A percentile compares a stretch with the other conserved stretches of the same genome.
Conservation (phyloP, 495 filamentous ascomycete genomes). For the Evernia prunastri region DNA sequence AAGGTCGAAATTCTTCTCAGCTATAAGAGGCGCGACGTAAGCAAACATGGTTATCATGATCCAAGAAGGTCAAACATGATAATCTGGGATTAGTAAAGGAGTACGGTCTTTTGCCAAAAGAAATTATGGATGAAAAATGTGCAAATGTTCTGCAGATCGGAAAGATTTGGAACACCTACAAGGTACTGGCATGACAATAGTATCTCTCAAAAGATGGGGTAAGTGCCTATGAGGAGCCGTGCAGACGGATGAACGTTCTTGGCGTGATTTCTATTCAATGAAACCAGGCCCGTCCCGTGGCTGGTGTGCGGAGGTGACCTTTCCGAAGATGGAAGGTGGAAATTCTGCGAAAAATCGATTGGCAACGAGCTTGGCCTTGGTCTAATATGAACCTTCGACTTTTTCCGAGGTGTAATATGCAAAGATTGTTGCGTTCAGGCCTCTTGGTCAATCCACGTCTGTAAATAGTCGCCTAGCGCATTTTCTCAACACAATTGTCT, state of each 20-base stretch:
- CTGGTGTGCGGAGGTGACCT: background rate
- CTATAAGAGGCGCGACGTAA: constrained; percentile 17
- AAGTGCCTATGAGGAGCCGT: background rate
- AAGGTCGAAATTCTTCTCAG: constrained; percentile 23
- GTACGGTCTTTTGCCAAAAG: background rate
- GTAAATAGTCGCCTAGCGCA: too few relatives aligned
- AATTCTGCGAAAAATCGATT: background rate
- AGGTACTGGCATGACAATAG: constrained; percentile 28
- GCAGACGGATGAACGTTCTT: background rate
- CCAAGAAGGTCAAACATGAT: background rate
- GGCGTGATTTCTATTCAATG: constrained; percentile 1
- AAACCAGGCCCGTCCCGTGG: background rate
- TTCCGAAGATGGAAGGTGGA: background rate
- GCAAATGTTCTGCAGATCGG: background rate
- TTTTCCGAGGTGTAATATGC: background rate
- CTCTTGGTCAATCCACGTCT: background rate
- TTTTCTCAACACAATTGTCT: background rate
- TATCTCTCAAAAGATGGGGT: constrained; percentile 3
- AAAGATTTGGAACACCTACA: constrained; percentile 21
- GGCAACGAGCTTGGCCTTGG: background rate
- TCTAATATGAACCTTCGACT: background rate
- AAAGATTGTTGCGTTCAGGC: background rate
- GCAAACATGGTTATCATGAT: constrained; percentile 10
- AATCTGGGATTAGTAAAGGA: too few relatives aligned
- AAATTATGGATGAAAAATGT: background rate